Base-by-base conservation (phyloP, 1,284 basidiomycete genomes). In the Pterulicium gracile region DNA sequence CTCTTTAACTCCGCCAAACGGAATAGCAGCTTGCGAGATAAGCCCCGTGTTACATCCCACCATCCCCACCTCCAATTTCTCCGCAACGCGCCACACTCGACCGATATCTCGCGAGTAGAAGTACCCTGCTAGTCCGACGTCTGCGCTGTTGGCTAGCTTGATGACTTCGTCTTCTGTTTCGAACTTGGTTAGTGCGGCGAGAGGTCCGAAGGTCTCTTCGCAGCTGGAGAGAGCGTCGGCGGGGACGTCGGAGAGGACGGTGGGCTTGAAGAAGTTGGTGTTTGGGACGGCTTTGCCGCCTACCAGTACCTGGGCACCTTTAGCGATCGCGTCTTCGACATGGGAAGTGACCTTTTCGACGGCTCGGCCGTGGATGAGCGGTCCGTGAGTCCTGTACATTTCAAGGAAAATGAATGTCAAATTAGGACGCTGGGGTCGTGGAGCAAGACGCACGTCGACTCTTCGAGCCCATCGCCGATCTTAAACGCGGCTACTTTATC, bases 31-130 rank as follows among this genome's bases (percentile, higher is more conserved):
- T 62, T 88, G 82, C 46, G 81, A 87, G 56, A 94, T 79, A 45
- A 81, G 47, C 1, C 89, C 89, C 0, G 90, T 92, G 65, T 96
- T 96, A 32, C 78, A 73, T 35, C 89, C 88, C 21, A 95, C 89
- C 94, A 98, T 98, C 4, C 96, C 96, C 3, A 93, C 90, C 64
- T 99, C 90, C 41, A 98, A 71, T 50, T 79, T 86, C 66, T 97
- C 95, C n/a, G 93, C 91, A n/a, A 99, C 93, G 41, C 95, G 77
- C 89, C 91, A 98, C 48, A 92, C 85, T 22, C 94, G 71, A 4
- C 88, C 87, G 2, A 95, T 71, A 62, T 98, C 94, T 50, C 87
- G 70, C 40, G 90, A 91, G 69, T 81, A 97, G 70, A 97, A 93
- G 66, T 95, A 95, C 1, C 88, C 92, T 3, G 94, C 93, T 15